Conservation (phyloP, 78 protist genomes). For the Dictyostelium capitatum region DNA sequence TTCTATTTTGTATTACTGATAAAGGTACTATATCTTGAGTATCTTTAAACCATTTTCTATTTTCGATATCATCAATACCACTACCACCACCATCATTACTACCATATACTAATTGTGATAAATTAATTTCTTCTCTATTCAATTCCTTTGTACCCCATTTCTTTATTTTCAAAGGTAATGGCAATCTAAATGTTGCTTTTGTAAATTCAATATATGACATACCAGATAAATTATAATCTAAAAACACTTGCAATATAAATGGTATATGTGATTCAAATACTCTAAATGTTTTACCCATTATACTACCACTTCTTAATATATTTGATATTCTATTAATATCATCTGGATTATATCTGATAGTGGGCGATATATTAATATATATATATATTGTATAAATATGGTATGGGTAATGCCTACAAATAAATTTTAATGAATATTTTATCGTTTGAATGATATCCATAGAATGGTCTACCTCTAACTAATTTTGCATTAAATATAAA, state of each 20-base stretch:
- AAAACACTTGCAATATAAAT: slow-evolving; percentile 85
- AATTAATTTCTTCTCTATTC: background rate
- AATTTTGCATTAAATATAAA: slow-evolving; percentile 62
- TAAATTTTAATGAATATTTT: slow-evolving; percentile 83
- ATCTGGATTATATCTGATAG: slow-evolving; percentile 77
- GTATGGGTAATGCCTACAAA: slow-evolving; percentile 36
- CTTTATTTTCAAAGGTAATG: slow-evolving; percentile 47
- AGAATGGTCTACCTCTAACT: slow-evolving; percentile 88
- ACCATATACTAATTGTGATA: no score
- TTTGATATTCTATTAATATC: slow-evolving; percentile 6
- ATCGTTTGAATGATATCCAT: slow-evolving; percentile 88
- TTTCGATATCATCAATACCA: background rate
- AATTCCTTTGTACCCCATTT: slow-evolving; percentile 33
- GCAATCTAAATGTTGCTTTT: slow-evolving; percentile 35
- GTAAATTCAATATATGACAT: slow-evolving; percentile 76
- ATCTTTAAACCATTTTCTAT: background rate
- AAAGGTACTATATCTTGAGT: background rate
- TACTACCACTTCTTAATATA: slow-evolving; percentile 83
- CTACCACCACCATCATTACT: background rate
- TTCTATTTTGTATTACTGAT: slow-evolving; percentile 46
- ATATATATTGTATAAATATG: background rate
- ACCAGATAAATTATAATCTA: slow-evolving; percentile 91
- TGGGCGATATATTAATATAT: background rate
- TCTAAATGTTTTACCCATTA: slow-evolving; percentile 36
- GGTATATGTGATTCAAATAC: slow-evolving; percentile 94